A percentile compares a stretch with the other conserved stretches of the same genome.
These are phyloP conservation scores for Hypoxylon sp. DNA, from an alignment of 2,329 filamentous ascomycete genomes.

Conservation along the genomic window DNA sequence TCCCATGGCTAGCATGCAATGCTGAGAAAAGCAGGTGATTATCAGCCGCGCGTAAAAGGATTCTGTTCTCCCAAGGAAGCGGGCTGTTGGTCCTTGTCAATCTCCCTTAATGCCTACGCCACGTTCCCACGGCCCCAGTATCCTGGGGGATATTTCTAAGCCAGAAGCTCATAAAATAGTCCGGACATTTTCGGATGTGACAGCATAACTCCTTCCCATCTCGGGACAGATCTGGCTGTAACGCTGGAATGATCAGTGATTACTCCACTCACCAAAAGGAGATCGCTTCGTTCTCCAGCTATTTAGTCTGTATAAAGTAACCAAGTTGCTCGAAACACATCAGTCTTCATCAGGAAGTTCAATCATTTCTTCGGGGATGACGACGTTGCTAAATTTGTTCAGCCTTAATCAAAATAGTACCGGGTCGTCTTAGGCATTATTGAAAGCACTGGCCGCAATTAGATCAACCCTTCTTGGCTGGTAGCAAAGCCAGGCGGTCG, in stretches of 20 bases:
- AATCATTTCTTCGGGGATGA: slow-evolving; percentile 12
- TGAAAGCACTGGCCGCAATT: slow-evolving; percentile 17
- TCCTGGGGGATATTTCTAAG: slow-evolving; percentile 7
- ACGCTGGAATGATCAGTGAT: slow-evolving; percentile 23
- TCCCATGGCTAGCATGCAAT: slow-evolving; percentile 21
- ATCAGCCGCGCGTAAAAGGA: slow-evolving; percentile 29
- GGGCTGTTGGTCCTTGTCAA: slow-evolving; percentile 32
- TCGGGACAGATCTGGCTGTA: slow-evolving; percentile 20
- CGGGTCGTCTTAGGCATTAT: slow-evolving; percentile 1
- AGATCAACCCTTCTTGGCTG: slow-evolving; percentile 20
- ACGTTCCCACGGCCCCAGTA: slow-evolving; percentile 31
- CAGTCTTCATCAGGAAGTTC: slow-evolving; percentile 16
- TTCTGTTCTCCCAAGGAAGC: slow-evolving; percentile 29
- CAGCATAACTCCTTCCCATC: slow-evolving; percentile 27
- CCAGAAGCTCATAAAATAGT: slow-evolving; percentile 2
- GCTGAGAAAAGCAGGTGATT: slow-evolving; percentile 38
- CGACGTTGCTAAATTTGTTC: slow-evolving; percentile 20
- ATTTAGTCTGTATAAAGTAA: slow-evolving; percentile 17
- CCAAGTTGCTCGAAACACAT: slow-evolving; percentile 28
- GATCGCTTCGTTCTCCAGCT: slow-evolving; percentile 21
- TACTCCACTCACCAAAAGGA: slow-evolving; percentile 20
- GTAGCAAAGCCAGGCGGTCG: slow-evolving; percentile 9
- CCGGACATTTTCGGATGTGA: slow-evolving; percentile 16
- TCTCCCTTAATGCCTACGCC: slow-evolving; percentile 36
- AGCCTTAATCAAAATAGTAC: slow-evolving; percentile 1